Percentiles rank a stretch among this genome's conserved stretches.
Evolutionary conservation across 306 rosid species (phyloP).

Genomic region (Casuarina equisetifolia): DNA sequence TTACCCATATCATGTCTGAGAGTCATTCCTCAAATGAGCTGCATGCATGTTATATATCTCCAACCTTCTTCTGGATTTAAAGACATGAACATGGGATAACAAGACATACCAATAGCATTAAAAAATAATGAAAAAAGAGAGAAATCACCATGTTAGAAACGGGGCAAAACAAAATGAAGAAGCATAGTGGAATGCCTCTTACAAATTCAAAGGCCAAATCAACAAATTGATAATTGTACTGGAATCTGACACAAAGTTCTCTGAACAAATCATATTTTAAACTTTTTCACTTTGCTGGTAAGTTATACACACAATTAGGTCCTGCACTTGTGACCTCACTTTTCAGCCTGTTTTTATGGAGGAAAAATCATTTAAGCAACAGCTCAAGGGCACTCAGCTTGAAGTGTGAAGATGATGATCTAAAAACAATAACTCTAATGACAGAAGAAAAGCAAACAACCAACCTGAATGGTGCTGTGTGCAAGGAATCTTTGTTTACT

Average conservation of each 20-base stretch:
- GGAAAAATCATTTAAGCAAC: not conserved
- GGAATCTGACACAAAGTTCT: not conserved
- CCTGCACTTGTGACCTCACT: not conserved
- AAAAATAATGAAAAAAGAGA: no score
- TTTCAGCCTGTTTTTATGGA: not conserved
- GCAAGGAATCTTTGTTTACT: conserved; percentile 66
- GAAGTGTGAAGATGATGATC: not conserved
- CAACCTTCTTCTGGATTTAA: no score
- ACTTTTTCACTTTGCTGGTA: not conserved
- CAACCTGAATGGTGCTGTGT: conserved; percentile 82
- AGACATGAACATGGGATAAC: no score
- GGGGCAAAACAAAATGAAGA: no score
- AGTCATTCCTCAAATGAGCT: no score
- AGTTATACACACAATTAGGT: not conserved
- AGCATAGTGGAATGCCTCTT: no score
- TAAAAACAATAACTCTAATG: conserved; percentile 4
- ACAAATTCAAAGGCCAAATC: no score
- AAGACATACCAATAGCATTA: no score
- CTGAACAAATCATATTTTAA: no score
- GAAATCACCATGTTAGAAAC: no score
- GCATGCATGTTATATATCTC: no score
- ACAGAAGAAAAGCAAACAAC: conserved; percentile 12
- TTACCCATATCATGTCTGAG: no score
- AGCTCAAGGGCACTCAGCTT: not conserved
- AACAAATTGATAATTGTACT: not conserved